Conservation (phyloP, 1,284 basidiomycete species). For the Tausonia pullulans region DNA sequence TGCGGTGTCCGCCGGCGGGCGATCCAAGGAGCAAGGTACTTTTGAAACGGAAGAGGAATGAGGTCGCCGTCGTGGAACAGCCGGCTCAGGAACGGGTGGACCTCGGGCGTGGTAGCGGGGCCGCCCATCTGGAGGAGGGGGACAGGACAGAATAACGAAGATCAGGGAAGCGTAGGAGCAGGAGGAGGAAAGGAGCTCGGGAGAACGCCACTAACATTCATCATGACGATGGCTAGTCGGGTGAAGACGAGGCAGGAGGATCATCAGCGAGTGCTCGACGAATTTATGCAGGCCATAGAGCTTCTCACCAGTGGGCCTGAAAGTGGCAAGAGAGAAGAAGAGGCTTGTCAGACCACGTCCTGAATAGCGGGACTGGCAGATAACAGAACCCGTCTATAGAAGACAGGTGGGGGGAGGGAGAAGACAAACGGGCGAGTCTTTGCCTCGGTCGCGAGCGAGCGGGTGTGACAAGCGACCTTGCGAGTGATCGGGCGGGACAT, state of each 20-base stretch:
- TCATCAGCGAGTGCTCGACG: too few relatives aligned
- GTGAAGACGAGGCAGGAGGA: background rate
- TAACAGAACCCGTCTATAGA: too few relatives aligned
- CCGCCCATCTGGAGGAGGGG: conserved; percentile 9
- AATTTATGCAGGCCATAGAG: too few relatives aligned
- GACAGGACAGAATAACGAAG: background rate
- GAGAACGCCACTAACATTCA: background rate
- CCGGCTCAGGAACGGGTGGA: conserved; percentile 80
- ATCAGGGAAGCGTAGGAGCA: background rate
- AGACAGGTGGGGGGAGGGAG: too few relatives aligned
- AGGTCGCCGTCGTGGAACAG: conserved; percentile 92
- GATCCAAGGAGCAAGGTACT: conserved; percentile 73
- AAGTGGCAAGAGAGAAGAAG: too few relatives aligned
- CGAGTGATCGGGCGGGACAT: too few relatives aligned
- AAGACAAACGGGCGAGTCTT: too few relatives aligned
- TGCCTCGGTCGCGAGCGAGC: too few relatives aligned
- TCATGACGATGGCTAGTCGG: conserved; percentile 8
- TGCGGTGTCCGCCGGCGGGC: conserved; percentile 83
- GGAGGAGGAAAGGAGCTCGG: background rate
- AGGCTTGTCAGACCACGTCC: too few relatives aligned
- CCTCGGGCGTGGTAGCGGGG: conserved; percentile 44
- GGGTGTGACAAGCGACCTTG: too few relatives aligned
- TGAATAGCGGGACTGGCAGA: too few relatives aligned
- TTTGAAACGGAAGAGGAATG: conserved; percentile 90
- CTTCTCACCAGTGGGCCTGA: too few relatives aligned